Conservation (phyloP, 2,329 filamentous ascomycete genomes). For the Sporothrix luriei region DNA sequence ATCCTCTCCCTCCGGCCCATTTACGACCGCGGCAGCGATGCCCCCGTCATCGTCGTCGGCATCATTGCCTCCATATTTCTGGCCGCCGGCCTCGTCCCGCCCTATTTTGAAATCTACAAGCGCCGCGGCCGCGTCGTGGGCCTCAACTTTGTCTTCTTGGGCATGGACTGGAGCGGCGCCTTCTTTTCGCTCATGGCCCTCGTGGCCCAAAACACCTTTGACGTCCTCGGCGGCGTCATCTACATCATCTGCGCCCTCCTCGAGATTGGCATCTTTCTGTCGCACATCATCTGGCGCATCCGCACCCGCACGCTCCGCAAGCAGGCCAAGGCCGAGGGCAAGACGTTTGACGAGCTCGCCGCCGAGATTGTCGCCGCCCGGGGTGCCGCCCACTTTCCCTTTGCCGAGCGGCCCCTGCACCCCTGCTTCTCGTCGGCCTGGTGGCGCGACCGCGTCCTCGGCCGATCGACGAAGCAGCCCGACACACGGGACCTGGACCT, state of each 20-base stretch:
- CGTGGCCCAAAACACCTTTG: slow-evolving; percentile 63
- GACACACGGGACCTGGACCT: neutral
- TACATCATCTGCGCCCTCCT: slow-evolving; percentile 62
- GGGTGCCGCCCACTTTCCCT: slow-evolving; percentile 43
- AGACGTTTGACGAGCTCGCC: slow-evolving; percentile 58
- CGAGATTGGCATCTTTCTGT: slow-evolving; percentile 62
- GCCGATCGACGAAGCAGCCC: slow-evolving; percentile 8
- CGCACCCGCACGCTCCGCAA: slow-evolving; percentile 56
- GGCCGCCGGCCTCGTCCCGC: slow-evolving; percentile 59
- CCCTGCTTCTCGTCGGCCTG: slow-evolving; percentile 5
- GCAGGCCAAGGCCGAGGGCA: slow-evolving; percentile 54
- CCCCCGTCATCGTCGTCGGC: slow-evolving; percentile 59
- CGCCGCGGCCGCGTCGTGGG: slow-evolving; percentile 63
- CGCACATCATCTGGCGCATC: slow-evolving; percentile 61
- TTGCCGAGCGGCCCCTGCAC: slow-evolving; percentile 43
- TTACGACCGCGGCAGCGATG: slow-evolving; percentile 56
- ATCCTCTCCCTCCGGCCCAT: slow-evolving; percentile 61
- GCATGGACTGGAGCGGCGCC: slow-evolving; percentile 62
- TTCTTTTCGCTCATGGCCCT: slow-evolving; percentile 66
- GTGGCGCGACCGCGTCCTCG: slow-evolving; percentile 26
- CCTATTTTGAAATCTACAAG: slow-evolving; percentile 65
- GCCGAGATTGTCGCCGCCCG: slow-evolving; percentile 42
- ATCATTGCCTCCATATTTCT: slow-evolving; percentile 61
- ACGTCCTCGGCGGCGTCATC: slow-evolving; percentile 61
- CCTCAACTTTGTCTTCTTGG: slow-evolving; percentile 61